Percentiles rank a stretch among this genome's conserved stretches.
Conservation (phyloP, 352 stramenopile genomes). For the Thalassiosira mediterranea region DNA sequence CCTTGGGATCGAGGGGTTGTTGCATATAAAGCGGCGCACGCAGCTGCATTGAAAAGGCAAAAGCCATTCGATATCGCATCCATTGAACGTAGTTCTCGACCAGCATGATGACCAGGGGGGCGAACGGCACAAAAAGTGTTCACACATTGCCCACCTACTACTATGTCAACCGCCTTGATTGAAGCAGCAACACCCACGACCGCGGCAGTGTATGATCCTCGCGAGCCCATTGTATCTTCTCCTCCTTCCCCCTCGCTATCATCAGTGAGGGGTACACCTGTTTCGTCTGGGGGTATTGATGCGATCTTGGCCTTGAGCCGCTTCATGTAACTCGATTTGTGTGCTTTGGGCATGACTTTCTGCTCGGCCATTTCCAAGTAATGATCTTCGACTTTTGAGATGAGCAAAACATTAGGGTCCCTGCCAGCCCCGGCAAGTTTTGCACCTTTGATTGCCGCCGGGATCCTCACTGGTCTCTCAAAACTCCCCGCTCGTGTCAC, state of each 20-base stretch:
- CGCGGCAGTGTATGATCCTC: constrained; percentile 78
- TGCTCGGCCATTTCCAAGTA: constrained; percentile 75
- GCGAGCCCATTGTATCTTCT: constrained; percentile 81
- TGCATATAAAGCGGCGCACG: constrained; percentile 94
- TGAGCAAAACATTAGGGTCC: constrained; percentile 53
- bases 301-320: constrained; percentile 71
- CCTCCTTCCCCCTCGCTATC: constrained; percentile 80
- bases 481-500: constrained; percentile 74
- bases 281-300: constrained; percentile 52
- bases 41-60: constrained; percentile 97
- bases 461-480: constrained; percentile 77
- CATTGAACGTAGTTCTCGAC: constrained; percentile 91
- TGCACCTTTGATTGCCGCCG: constrained; percentile 78
- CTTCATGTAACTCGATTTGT: constrained; percentile 74
- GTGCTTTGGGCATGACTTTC: constrained; percentile 72
- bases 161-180: constrained; percentile 86
- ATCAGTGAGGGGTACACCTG: constrained; percentile 74
- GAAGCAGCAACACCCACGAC: constrained; percentile 70
- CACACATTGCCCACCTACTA: constrained; percentile 88
- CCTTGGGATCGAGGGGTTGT: constrained; percentile 87
- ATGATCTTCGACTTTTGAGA: constrained; percentile 65
- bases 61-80: constrained; percentile 91
- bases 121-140: constrained; percentile 97
- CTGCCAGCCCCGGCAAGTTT: constrained; percentile 63
- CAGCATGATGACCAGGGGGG: constrained; percentile 96